Conservation (phyloP, 176 grass and related monocot species). For the barley (Hordeum vulgare) region MorexV3_pseudomolecules_assembly NC_058523.1:495304795-495305294, state of each 20-base stretch:
- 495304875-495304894: no score
- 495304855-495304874: no score
- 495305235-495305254: neutral
- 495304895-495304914: no score
- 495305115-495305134: neutral
- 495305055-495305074: conserved; percentile 25
- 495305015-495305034: neutral
- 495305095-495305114: conserved; percentile 1
- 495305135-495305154: neutral
- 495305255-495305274: conserved; percentile 16
- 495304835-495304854: no score
- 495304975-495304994: no score
- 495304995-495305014: no score
- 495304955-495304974: no score
- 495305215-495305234: neutral
- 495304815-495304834: neutral
- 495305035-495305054: neutral
- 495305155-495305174: neutral
- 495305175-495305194: neutral
- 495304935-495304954: no score
- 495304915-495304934: no score
- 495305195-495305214: neutral
- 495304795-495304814: conserved; percentile 8
- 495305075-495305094: conserved; percentile 41
- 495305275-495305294: neutral